Conservation (phyloP, 495 filamentous ascomycete genomes). For the Podospora didyma region DNA sequence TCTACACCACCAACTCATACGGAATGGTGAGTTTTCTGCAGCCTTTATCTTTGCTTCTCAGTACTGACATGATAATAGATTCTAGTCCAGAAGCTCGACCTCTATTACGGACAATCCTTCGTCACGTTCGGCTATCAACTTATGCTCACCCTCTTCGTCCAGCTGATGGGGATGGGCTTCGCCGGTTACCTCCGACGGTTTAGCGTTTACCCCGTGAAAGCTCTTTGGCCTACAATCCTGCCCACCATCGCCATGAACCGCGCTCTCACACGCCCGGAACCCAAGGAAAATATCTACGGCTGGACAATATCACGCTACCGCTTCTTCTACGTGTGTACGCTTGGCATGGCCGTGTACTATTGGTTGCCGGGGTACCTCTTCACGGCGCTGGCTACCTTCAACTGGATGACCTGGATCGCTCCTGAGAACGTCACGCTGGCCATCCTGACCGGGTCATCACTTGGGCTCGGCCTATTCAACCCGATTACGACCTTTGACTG, state of each 20-base stretch:
- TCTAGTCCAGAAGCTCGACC: conserved; percentile 21
- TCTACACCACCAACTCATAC: conserved; percentile 30
- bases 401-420: conserved; percentile 41
- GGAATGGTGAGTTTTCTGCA: conserved; percentile 20
- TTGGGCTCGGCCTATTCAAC: conserved; percentile 29
- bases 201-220: conserved; percentile 40
- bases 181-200: conserved; percentile 46
- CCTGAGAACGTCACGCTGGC: conserved; percentile 30
- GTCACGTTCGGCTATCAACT: conserved; percentile 34
- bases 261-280: conserved; percentile 22
- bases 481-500: conserved; percentile 33
- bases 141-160: conserved; percentile 34
- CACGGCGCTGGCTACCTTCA: conserved; percentile 32
- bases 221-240: conserved; percentile 27
- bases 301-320: conserved; percentile 38
- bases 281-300: conserved; percentile 26
- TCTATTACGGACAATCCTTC: conserved; percentile 25
- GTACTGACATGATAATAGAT: conserved; percentile 9
- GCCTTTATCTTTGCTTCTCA: neutral
- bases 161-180: conserved; percentile 43
- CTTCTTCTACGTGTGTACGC: conserved; percentile 31
- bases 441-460: conserved; percentile 23
- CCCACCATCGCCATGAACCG: conserved; percentile 31
- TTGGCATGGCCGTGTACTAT: conserved; percentile 33
- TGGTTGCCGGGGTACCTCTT: conserved; percentile 37